Percentiles rank a stretch among this genome's conserved stretches.
phyloP scores from a whole-genome alignment of 495 filamentous ascomycete species.

The Echria macrotheca region DNA sequence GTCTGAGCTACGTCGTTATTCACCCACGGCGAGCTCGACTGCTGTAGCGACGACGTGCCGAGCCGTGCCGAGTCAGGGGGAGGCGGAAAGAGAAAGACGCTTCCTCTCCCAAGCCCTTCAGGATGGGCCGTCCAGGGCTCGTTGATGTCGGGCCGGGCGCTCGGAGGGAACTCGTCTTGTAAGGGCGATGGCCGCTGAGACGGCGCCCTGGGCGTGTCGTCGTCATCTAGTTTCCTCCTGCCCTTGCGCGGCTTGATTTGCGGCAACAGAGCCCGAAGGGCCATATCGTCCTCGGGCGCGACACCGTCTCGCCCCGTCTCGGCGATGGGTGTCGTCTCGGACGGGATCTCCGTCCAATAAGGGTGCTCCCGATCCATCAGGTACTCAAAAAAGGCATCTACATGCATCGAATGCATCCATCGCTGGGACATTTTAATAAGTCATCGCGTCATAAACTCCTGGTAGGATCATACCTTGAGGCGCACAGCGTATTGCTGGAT shows the following conservation, averaged over 20 bases:
- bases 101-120: slow-evolving; percentile 37
- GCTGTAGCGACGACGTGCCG: slow-evolving; percentile 13
- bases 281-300: slow-evolving; percentile 84
- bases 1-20: slow-evolving; percentile 42
- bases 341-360: slow-evolving; percentile 82
- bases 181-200: slow-evolving; percentile 63
- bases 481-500: slow-evolving; percentile 96
- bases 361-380: slow-evolving; percentile 70
- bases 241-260: slow-evolving; percentile 88
- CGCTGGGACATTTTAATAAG: slow-evolving; percentile 49
- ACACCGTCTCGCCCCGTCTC: slow-evolving; percentile 79
- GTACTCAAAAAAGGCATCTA: slow-evolving; percentile 95
- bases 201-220: slow-evolving; percentile 54
- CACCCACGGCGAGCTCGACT: slow-evolving; percentile 11
- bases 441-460: too few species aligned
- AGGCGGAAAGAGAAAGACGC: slow-evolving; percentile 32
- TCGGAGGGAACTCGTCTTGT: slow-evolving; percentile 50
- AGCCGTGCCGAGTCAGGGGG: slow-evolving; percentile 24
- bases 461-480: slow-evolving; percentile 65
- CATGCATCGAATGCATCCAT: slow-evolving; percentile 98
- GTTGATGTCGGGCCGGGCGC: slow-evolving; percentile 26
- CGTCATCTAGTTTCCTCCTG: slow-evolving; percentile 74
- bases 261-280: slow-evolving; percentile 80
- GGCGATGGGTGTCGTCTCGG: slow-evolving; percentile 51
- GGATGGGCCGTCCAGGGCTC: slow-evolving; percentile 47